These are phyloP conservation scores for Acanthamoeba royreba DNA, from an alignment of 208 protist species.

Conservation along the genomic window DNA sequence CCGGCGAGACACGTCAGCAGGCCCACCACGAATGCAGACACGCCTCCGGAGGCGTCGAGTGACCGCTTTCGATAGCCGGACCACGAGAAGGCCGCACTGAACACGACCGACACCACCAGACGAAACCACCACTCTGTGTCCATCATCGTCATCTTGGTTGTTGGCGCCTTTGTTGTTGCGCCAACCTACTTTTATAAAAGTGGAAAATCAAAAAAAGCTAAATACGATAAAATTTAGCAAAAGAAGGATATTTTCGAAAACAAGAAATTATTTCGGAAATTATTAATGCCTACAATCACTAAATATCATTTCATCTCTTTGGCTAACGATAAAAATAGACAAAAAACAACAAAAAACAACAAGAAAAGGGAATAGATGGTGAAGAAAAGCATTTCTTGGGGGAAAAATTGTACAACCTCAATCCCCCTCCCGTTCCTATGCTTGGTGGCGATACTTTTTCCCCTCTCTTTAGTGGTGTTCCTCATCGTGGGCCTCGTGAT, in stretches of 20 bases:
- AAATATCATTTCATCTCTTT: no score
- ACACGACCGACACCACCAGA: not conserved
- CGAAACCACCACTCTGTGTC: not conserved
- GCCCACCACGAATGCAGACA: constrained; percentile 44
- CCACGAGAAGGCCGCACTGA: not conserved
- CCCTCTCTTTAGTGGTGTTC: not conserved
- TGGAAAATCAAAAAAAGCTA: no score
- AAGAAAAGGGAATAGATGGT: not conserved
- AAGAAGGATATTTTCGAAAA: no score
- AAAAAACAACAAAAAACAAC: not conserved
- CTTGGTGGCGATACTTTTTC: no score
- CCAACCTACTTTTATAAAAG: no score
- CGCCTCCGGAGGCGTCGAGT: not conserved
- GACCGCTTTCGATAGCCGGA: constrained; percentile 10
- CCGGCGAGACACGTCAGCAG: constrained; percentile 21
- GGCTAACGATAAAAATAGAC: not conserved
- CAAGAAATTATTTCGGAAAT: no score
- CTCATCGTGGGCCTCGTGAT: not conserved
- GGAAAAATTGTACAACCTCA: not conserved
- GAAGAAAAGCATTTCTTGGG: not conserved
- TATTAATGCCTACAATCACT: no score
- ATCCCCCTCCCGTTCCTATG: not conserved
- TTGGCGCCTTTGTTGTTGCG: not conserved
- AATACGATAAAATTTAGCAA: no score
- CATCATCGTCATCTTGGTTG: not conserved